Percentiles rank a stretch among this genome's conserved stretches.
phyloP scores from a whole-genome alignment of 208 protist species.

The Leishmania tropica region DNA sequence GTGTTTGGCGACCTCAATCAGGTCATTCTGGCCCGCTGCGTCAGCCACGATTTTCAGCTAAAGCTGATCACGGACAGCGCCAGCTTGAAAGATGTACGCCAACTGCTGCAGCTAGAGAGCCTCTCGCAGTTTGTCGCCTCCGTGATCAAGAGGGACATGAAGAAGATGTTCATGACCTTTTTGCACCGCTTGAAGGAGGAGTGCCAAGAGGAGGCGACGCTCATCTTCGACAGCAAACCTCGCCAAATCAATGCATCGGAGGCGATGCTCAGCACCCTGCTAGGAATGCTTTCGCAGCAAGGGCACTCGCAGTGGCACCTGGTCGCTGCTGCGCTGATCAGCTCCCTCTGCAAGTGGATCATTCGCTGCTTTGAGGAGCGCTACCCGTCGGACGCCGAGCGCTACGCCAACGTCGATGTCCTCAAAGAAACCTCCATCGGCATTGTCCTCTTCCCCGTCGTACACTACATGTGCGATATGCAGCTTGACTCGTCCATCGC shows the following conservation, averaged over 20 bases:
- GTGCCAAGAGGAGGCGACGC: conserved; percentile 63
- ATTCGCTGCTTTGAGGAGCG: conserved; percentile 57
- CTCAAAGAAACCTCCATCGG: conserved; percentile 78
- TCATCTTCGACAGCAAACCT: conserved; percentile 36
- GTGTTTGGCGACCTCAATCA: conserved; percentile 72
- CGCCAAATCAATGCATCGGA: conserved; percentile 39
- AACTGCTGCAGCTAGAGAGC: conserved; percentile 64
- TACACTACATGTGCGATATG: conserved; percentile 76
- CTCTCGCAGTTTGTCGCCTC: conserved; percentile 62
- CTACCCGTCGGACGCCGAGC: conserved; percentile 33
- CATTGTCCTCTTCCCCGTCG: conserved; percentile 77
- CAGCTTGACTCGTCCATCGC: conserved; percentile 59
- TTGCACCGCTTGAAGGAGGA: conserved; percentile 77
- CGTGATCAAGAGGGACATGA: conserved; percentile 76
- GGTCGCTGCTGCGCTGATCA: conserved; percentile 69
- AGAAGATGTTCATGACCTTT: conserved; percentile 83
- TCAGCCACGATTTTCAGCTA: conserved; percentile 86
- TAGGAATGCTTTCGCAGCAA: conserved; percentile 71
- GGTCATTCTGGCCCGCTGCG: conserved; percentile 71
- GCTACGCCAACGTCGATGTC: conserved; percentile 30
- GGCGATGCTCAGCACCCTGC: conserved; percentile 61
- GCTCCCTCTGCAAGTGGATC: conserved; percentile 68
- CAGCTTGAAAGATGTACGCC: conserved; percentile 64
- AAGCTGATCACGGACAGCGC: conserved; percentile 70
- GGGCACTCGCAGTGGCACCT: conserved; percentile 74